Conservation (phyloP, 352 stramenopile genomes). For the Globisporangium ultimum region DNA sequence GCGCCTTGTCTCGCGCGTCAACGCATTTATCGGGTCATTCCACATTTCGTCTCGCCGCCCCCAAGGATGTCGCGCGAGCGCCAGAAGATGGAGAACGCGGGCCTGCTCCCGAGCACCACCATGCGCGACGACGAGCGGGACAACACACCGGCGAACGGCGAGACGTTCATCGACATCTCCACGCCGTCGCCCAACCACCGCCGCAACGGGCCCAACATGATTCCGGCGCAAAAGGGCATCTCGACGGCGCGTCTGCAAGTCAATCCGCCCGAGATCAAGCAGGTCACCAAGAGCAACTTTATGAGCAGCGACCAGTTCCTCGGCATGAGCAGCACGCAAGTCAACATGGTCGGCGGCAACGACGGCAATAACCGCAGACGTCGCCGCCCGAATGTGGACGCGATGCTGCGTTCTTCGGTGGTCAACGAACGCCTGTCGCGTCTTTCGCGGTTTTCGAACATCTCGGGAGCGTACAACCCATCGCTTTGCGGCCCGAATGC, state of each 20-base stretch:
- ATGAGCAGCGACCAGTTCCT: constrained; percentile 62
- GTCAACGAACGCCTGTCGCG: constrained; percentile 49
- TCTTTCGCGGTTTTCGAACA: constrained; percentile 37
- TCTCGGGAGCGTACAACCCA: constrained; percentile 47
- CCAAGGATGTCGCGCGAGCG: constrained; percentile 31
- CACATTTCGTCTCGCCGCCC: not conserved
- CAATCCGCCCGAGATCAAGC: constrained; percentile 24
- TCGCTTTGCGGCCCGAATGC: constrained; percentile 27
- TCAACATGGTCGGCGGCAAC: constrained; percentile 25
- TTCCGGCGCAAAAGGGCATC: constrained; percentile 3
- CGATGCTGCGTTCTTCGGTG: constrained; percentile 64
- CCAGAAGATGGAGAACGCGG: constrained; percentile 39
- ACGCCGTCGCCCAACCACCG: constrained; percentile 48
- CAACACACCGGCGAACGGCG: constrained; percentile 46
- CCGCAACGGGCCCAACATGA: constrained; percentile 10
- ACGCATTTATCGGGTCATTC: not conserved
- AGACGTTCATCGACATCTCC: constrained; percentile 68
- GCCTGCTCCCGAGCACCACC: constrained; percentile 15
- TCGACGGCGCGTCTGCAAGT: constrained; percentile 14
- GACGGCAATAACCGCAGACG: constrained; percentile 33
- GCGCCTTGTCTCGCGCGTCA: too few relatives aligned
- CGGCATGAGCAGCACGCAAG: constrained; percentile 26
- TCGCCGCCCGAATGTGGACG: constrained; percentile 56
- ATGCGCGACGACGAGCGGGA: constrained; percentile 24
- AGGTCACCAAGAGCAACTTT: constrained; percentile 43